A percentile compares a stretch with the other conserved stretches of the same genome.
Conservation (phyloP, 352 stramenopile genomes). For the Salisapilia sapeloensis region DNA sequence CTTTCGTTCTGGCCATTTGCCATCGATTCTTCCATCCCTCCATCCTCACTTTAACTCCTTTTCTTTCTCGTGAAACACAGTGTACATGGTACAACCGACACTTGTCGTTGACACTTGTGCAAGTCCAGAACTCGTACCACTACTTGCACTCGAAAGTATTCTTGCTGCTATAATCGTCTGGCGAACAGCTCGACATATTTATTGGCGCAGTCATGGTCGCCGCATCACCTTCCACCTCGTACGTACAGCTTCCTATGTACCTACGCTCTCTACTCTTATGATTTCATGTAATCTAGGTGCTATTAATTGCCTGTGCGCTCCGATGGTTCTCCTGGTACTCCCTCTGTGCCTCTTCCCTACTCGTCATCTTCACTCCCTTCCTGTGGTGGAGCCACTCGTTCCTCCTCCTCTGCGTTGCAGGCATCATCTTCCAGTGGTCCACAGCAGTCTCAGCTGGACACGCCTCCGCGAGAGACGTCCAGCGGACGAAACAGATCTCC, state of each 20-base stretch:
- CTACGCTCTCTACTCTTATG: conserved; percentile 6
- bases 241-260: conserved; percentile 3
- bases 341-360: conserved; percentile 12
- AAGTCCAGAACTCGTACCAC: conserved; percentile 24
- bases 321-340: conserved; percentile 24
- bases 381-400: conserved; percentile 46
- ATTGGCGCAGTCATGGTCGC: conserved; percentile 35
- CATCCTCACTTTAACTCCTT: too few relatives aligned
- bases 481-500: conserved; percentile 23
- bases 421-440: conserved; percentile 54
- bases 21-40: too few relatives aligned
- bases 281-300: conserved; percentile 13
- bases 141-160: conserved; percentile 22
- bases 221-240: conserved; percentile 43
- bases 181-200: conserved; percentile 37
- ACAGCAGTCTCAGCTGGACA: conserved; percentile 31
- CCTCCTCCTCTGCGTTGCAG: conserved; percentile 39
- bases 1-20: too few relatives aligned
- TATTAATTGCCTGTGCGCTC: conserved; percentile 18
- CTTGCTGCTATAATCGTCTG: conserved; percentile 24
- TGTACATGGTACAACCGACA: too few relatives aligned
- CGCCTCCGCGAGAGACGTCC: conserved; percentile 24
- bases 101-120: too few relatives aligned
- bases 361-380: conserved; percentile 15
- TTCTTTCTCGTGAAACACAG: too few relatives aligned